Evolutionary conservation across 2,329 filamentous ascomycete species (phyloP).

Genomic region (Alternaria hordeiaustralica): DNA sequence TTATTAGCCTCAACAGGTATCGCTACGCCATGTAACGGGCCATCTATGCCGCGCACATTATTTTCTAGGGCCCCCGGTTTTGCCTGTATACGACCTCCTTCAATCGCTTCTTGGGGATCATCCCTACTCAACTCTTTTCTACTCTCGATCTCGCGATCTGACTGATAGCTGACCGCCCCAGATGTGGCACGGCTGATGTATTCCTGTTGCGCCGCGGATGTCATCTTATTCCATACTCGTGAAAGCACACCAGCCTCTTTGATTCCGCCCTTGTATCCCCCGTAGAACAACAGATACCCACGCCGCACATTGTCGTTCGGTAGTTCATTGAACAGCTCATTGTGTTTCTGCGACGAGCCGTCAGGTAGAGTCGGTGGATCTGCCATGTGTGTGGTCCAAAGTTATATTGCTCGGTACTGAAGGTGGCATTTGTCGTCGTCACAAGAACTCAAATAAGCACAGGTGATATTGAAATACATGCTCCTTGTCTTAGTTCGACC

Average conservation of each 20-base stretch:
- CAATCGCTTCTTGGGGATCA: background rate
- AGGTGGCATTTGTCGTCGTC: too few relatives aligned
- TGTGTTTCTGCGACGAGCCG: background rate
- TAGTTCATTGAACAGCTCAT: background rate
- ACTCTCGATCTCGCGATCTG: background rate
- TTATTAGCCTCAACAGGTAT: background rate
- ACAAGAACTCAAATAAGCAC: too few relatives aligned
- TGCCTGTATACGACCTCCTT: background rate
- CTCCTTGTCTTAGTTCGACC: background rate
- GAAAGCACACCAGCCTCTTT: background rate
- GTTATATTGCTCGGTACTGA: background rate
- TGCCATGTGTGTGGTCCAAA: background rate
- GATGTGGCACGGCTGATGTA: background rate
- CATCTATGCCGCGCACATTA: background rate
- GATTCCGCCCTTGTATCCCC: background rate
- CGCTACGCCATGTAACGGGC: background rate
- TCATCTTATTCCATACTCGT: background rate
- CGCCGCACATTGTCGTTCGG: background rate
- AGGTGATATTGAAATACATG: too few relatives aligned
- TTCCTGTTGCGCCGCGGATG: background rate
- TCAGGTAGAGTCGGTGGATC: background rate
- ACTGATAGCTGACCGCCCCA: background rate
- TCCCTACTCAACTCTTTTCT: background rate
- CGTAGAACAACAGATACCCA: background rate
- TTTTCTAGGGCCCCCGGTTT: background rate